Evolutionary conservation across 2,329 filamentous ascomycete species (phyloP), one percentile per base, ranked within the genome.

Genomic region (Plectosphaerella plurivora): DNA sequence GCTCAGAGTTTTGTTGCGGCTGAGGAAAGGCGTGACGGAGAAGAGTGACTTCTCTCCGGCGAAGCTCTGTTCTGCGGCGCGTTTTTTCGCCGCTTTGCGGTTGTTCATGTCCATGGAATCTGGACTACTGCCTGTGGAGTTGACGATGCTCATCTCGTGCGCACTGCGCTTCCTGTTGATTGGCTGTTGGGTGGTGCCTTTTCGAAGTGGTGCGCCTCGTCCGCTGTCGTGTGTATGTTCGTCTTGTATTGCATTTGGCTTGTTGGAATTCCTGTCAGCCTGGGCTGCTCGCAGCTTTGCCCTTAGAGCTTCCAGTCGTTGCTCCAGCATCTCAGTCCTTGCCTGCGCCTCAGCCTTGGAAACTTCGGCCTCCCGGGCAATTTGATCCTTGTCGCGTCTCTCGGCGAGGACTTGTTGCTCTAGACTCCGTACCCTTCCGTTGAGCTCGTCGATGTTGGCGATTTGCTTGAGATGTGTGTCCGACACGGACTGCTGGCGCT

Each of bases 21-120:
- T 96, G 55, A 97, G 76, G 74, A 96, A 97, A 0, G 93, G 93
- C 0, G 93, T 97, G 57, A 97, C 91, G 4, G 91, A 96, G 68
- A 97, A 97, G 3, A 81, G 86, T 1, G 92, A 97, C 68, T 96
- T 97, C 64, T 96, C 90, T 28, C 89, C 91, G 5, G 88, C 74
- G 51, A 83, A 72, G 1, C 81, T 78, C 37, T 82, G 79, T 18
- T 84, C 80, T 25, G 74, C 67, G 47, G 74, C 78, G 51, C 77
- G 73, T 65, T 84, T 86, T 68, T 86, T 88, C 54, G 70, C 60
- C 35, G 66, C 65, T 42, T 73, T 73, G 57, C 72, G 74, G 51
- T 64, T 60, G 49, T 69, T 64, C 53, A 71, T 55, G 47, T 74
- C 65, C 59, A 73, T 50, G 64, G 77, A 28, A 60, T 79, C 62